Percentiles rank a stretch among this genome's conserved stretches.
These are phyloP conservation scores for Phylloporus rhodoxanthus DNA, from an alignment of 768 basidiomycete genomes.

Conservation along the genomic window DNA sequence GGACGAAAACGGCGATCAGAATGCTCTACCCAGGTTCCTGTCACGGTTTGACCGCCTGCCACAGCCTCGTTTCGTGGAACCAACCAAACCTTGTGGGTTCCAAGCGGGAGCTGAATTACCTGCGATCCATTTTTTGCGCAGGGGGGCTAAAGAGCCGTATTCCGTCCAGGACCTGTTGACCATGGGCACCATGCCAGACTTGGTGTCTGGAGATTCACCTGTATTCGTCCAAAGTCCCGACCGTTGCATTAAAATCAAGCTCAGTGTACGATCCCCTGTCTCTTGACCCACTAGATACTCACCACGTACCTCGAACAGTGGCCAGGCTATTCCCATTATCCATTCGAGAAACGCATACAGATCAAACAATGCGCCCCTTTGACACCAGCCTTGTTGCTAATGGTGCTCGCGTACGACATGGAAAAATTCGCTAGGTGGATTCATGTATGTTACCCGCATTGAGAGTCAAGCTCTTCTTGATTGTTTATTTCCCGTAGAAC, in stretches of 20 bases:
- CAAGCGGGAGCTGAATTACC: conserved; percentile 19
- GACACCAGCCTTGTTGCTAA: conserved; percentile 29
- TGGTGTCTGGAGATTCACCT: conserved; percentile 17
- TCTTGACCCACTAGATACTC: neutral
- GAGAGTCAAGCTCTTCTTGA: neutral
- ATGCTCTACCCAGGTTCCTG: neutral
- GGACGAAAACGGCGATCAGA: conserved; percentile 2
- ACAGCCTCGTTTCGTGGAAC: conserved; percentile 14
- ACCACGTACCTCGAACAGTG: conserved; percentile 30
- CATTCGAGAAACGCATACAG: conserved; percentile 34
- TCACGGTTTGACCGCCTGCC: conserved; percentile 17
- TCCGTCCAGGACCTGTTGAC: conserved; percentile 19
- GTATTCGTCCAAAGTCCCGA: conserved; percentile 19
- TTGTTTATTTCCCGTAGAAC: conserved; percentile 13
- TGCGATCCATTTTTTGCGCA: conserved; percentile 29
- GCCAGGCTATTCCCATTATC: conserved; percentile 42
- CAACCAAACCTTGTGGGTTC: conserved; percentile 3
- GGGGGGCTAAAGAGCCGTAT: conserved; percentile 24
- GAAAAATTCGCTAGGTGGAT: conserved; percentile 28
- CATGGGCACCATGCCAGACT: conserved; percentile 22
- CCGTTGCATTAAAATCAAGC: conserved; percentile 32
- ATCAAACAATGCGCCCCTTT: conserved; percentile 30
- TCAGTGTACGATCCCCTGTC: conserved; percentile 26
- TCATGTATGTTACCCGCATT: conserved; percentile 23
- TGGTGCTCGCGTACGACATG: conserved; percentile 28